These are phyloP conservation scores for Gossypium davidsonii DNA, from an alignment of 441 rosid genomes.

Conservation along the genomic window DNA sequence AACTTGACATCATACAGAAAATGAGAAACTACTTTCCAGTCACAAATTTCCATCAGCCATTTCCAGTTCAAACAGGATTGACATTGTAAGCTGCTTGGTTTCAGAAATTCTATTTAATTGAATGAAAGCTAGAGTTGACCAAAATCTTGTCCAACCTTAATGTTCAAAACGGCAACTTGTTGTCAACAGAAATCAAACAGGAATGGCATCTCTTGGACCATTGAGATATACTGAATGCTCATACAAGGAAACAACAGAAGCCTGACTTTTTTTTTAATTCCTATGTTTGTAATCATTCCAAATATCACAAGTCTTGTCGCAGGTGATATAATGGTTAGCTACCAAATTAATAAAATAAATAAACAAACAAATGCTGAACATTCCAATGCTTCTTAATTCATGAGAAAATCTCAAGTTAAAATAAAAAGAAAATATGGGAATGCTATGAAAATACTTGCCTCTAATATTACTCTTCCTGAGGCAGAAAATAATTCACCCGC, in stretches of 20 bases:
- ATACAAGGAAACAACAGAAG: neutral
- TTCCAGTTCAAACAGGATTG: neutral
- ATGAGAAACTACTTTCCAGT: neutral
- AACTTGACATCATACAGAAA: neutral
- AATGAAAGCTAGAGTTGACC: neutral
- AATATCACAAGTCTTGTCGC: neutral
- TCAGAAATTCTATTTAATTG: neutral
- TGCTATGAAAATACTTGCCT: constrained; percentile 45
- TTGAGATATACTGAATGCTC: neutral
- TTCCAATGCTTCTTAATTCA: neutral
- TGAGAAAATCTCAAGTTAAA: constrained; percentile 6
- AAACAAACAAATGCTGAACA: neutral
- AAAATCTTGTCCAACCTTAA: neutral
- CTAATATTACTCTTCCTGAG: constrained; percentile 82
- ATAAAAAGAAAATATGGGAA: neutral
- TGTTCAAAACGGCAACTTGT: constrained; percentile 1
- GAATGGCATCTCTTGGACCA: constrained; percentile 1
- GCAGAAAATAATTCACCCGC: constrained; percentile 88
- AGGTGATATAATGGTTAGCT: neutral
- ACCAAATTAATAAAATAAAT: neutral
- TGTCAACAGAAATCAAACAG: neutral
- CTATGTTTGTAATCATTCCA: neutral
- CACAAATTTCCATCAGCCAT: neutral
- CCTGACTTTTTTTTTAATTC: neutral
- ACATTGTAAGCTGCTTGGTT: constrained; percentile 5